Percentiles rank a stretch among this genome's conserved stretches.
Evolutionary conservation across 2,329 filamentous ascomycete genomes (phyloP).

Genomic region (Neospermospora avenae): DNA sequence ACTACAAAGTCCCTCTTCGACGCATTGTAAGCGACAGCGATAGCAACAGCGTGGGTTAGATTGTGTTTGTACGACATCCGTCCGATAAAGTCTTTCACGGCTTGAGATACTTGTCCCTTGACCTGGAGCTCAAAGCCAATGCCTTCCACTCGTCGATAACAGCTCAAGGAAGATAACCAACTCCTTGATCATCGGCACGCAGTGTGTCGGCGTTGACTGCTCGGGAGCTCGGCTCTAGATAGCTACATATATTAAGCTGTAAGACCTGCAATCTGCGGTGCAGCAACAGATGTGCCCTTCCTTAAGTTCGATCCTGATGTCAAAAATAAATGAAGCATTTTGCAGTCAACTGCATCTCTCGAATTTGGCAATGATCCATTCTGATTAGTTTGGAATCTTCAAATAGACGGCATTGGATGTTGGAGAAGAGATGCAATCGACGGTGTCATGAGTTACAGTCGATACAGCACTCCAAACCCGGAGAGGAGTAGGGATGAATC

Average conservation of each 20-base stretch:
- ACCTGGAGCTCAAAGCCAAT: background rate
- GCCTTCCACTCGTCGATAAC: background rate
- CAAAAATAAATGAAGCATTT: too few species aligned
- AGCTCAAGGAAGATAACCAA: too few species aligned
- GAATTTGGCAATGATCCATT: too few species aligned
- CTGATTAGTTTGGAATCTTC: too few species aligned
- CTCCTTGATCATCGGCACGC: too few species aligned
- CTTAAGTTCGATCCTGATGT: background rate
- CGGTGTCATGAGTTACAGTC: too few species aligned
- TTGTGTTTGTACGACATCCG: background rate
- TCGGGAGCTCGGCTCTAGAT: background rate
- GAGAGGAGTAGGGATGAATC: too few species aligned
- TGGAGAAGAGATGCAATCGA: too few species aligned
- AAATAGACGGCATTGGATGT: too few species aligned
- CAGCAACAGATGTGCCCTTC: conserved; percentile 3
- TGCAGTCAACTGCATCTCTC: too few species aligned
- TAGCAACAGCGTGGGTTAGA: background rate
- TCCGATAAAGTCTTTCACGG: conserved; percentile 2
- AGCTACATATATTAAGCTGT: conserved; percentile 6
- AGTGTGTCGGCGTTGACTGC: background rate
- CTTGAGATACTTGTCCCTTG: conserved; percentile 1
- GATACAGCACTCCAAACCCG: too few species aligned
- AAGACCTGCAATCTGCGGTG: conserved; percentile 7
- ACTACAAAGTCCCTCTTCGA: background rate
- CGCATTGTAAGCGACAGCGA: conserved; percentile 6